Evolutionary conservation across 169 alveolate species (phyloP), one percentile per base, ranked within the genome.

Genomic region (Blepharisma undulans): DNA sequence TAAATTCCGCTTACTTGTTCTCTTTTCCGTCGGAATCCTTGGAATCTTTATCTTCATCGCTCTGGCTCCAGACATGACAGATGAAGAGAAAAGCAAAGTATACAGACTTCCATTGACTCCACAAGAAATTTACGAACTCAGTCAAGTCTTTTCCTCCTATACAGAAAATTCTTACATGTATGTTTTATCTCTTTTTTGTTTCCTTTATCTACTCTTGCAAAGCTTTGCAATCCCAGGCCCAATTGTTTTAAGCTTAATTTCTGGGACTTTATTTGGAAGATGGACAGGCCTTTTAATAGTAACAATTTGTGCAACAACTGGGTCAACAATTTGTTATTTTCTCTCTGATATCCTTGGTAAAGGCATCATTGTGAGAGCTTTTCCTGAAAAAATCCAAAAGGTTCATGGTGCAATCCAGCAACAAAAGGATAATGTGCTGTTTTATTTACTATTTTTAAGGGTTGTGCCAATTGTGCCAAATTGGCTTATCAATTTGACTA

Each of bases 161-260:
- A 22, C 33, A 21, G 89, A 82, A 27, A 25, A 82, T 21, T 33
- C 89, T 10, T 82, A 36, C 33, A 6, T 21, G 22, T 82, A 82
- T 74, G 48, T 33, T 4, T 22, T 82, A 4, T 32, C 30, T 0
- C 34, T 82, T 34, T 96, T 96, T 84, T 85, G 93, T 36, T 92
- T 92, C 33, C 90, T 94, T 4, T 96, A 96, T 74, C 84, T 95
- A 1, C 86, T 95, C 87, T 79, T 96, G 22, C 91, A 96, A 76
- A 92, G 96, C 60, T 96, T 96, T 87, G 98, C 97, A 12, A 96
- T 96, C 33, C 98, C 98, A 33, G 98, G 98, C 3, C 97, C 98
- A 25, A 92, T 96, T 22, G 92, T 95, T 77, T 77, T 96, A 59
- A 93, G 97, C 87, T 82, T 95, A 59, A 78, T 96, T 29, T 85